Base-by-base conservation (phyloP, 2,329 filamentous ascomycete species). In the Ascomycota sp. region DNA sequence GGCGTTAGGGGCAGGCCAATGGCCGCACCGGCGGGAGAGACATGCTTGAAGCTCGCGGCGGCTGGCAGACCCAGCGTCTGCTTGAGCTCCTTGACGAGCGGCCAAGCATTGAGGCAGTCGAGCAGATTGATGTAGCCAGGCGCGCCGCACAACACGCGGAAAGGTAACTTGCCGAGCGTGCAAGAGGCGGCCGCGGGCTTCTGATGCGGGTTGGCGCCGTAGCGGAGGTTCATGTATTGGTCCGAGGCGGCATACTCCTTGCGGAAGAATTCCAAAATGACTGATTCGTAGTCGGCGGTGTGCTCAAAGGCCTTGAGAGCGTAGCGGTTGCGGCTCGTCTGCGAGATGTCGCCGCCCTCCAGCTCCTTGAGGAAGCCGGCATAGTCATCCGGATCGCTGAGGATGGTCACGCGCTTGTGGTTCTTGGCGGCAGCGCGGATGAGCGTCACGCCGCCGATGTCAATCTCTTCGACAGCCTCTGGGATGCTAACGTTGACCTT, bases 291-390 rank as follows among this genome's bases (percentile, higher is more conserved):
- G 53, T 93, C 83, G 39, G 89, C 83, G 24, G 89, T 98, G 57
- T 95, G 89, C 59, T 93, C 82, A 49, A 98, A 98, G 11, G 89
- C 89, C 68, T 98, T 98, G 45, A 95, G 70, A 19, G 89, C 86
- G 50, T 93, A 94, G 33, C 71, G 62, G 53, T 92, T 83, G 42
- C 85, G 75, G 62, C 74, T 91, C 35, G 70, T 63, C 50, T 92
- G 80, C 32, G 77, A 74, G 45, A 98, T 75, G 51, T 86, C 80
- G 37, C 85, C 86, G 40, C 76, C 63, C 54, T 83, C 76, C 20
- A 98, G 70, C 61, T 94, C 85, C 51, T 75, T 74, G 32, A 98
- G 65, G 63, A 98, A 95, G 53, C 82, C 80, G 37, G 83, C 72
- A 57, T 98, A 98, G 60, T 98, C 86, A 36, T 65, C 65, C 30